Base-by-base conservation (phyloP, 495 filamentous ascomycete species). In the Friedmanniomyces simplex region DNA sequence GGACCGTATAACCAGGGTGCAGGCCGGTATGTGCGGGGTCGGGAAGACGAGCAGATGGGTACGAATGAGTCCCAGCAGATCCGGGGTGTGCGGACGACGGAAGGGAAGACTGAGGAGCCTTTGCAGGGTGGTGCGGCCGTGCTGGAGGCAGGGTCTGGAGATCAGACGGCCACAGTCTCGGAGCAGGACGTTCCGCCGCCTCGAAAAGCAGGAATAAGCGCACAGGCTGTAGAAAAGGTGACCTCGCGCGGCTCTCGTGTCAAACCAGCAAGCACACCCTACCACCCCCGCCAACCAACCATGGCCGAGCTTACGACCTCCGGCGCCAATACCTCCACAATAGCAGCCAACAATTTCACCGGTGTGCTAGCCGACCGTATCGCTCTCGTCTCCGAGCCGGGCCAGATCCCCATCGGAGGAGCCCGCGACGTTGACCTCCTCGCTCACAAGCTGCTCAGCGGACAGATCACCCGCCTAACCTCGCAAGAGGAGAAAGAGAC, bases 321-420 rank as follows among this genome's bases (percentile, higher is more conserved):
- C 25, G 59, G 59, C 53, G 22, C 21, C 30, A 46, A 52, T 8
- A 18, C 47, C 13, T 43, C 61, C 1, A 64, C 58, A 26, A 60
- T 64, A 21, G 61, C 54, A 7, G 52, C 50, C 18, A 21, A 30
- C 6, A 59, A 59, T 32, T 59, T 52, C 37, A 28, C 36, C 18
- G 53, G 57, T 13, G 52, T 64, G 2, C 30, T 64, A 8, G 36
- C 47, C 3, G 61, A 64, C 22, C 61, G 50, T 41, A 30, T 64
- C 21, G 47, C 24, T 16, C 42, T 39, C 11, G 20, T 48, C 11
- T 22, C 61, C 14, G 57, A 60, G 16, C 45, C 58, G 1, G 57
- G 57, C 14, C 14, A 37, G 16, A 32, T 10, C 10, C n/a, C 20
- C 24, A 34, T 24, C 0, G 22, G 2, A 6, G 47, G 28, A 18